These are phyloP conservation scores for Friedmanniomyces simplex DNA, from an alignment of 495 filamentous ascomycete species.

Conservation along the genomic window DNA sequence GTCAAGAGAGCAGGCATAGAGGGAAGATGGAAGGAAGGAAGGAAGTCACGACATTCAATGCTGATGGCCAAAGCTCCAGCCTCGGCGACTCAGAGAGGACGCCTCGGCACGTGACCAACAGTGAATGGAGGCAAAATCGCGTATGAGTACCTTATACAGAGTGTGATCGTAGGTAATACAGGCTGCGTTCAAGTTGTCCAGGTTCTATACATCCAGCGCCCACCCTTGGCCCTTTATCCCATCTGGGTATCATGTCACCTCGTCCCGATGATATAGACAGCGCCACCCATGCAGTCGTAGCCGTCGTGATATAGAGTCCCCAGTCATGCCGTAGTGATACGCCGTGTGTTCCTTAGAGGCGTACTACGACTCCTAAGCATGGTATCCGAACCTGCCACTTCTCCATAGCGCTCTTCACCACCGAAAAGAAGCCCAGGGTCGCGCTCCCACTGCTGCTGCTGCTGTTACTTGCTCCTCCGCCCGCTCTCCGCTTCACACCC, in stretches of 20 bases:
- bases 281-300: background rate
- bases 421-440: slow-evolving; percentile 12
- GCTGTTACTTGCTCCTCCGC: background rate
- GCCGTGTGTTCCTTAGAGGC: slow-evolving; percentile 18
- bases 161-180: too few species aligned
- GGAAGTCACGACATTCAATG: background rate
- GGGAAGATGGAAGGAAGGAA: background rate
- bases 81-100: background rate
- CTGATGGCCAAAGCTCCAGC: background rate
- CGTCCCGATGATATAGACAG: background rate
- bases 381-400: slow-evolving; percentile 32
- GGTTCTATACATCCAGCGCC: too few species aligned
- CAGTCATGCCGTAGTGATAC: background rate
- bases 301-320: background rate
- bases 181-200: too few species aligned
- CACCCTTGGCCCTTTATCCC: too few species aligned
- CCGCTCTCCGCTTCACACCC: slow-evolving; percentile 17
- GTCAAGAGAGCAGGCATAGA: too few species aligned
- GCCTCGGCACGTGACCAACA: slow-evolving; percentile 1
- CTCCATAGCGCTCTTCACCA: slow-evolving; percentile 23
- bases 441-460: background rate
- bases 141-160: too few species aligned
- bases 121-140: too few species aligned
- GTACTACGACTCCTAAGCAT: slow-evolving; percentile 31
- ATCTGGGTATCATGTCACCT: too few species aligned